These are phyloP conservation scores for Pseudotulostoma volvatum DNA, from an alignment of 495 filamentous ascomycete genomes.

Conservation along the genomic window DNA sequence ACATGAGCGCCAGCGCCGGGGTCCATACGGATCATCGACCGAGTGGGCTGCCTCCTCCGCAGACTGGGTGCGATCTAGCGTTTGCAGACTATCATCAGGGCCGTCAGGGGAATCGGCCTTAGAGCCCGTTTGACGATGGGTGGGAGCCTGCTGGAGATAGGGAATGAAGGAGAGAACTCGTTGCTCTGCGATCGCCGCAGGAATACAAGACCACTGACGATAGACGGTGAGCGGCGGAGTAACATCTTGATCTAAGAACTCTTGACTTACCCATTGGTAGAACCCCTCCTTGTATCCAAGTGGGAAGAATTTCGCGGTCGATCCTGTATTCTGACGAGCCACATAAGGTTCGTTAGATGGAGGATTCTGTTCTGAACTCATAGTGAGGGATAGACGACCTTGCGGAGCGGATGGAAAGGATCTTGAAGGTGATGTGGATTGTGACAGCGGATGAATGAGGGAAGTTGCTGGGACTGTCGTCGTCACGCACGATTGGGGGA, in stretches of 20 bases:
- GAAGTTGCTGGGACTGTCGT: too few relatives aligned
- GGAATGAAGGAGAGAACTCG: conserved; percentile 79
- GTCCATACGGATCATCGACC: conserved; percentile 64
- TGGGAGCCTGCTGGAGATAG: conserved; percentile 57
- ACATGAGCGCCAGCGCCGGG: conserved; percentile 68
- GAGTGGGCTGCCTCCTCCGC: conserved; percentile 28
- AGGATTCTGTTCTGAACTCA: too few relatives aligned
- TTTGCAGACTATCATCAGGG: conserved; percentile 24
- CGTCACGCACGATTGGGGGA: too few relatives aligned
- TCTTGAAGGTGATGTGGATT: too few relatives aligned
- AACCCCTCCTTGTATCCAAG: conserved; percentile 84
- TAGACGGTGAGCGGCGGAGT: conserved; percentile 3
- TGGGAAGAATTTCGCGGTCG: conserved; percentile 45
- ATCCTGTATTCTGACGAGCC: conserved; percentile 20
- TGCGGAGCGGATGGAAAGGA: too few relatives aligned
- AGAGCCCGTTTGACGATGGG: conserved; percentile 49
- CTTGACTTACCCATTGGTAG: conserved; percentile 65
- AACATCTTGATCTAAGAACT: conserved; percentile 1
- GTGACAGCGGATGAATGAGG: too few relatives aligned
- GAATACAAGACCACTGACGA: conserved; percentile 61
- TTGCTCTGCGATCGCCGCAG: conserved; percentile 75
- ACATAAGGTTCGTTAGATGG: too few relatives aligned
- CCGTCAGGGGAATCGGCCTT: conserved; percentile 22
- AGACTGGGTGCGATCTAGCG: conserved; percentile 23
- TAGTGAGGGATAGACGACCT: too few relatives aligned